Evolutionary conservation across 768 basidiomycete species (phyloP).

Genomic region (Lyophyllum semitale): DNA sequence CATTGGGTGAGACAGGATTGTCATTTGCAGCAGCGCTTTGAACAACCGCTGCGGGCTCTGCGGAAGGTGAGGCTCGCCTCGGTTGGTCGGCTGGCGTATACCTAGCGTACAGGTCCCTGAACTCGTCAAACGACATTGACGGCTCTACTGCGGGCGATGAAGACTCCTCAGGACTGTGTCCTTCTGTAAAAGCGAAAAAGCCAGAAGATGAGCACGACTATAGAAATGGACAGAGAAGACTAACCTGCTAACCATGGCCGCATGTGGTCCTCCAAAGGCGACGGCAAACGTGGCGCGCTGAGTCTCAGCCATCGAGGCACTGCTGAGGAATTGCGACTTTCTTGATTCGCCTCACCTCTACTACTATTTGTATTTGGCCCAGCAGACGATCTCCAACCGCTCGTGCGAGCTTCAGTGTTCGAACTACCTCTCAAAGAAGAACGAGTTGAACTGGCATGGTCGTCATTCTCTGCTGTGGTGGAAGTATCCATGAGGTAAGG

Average conservation of each 20-base stretch:
- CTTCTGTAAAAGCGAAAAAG: neutral
- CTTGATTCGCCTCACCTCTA: neutral
- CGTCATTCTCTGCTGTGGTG: neutral
- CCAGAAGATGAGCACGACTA: neutral
- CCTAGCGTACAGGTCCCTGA: neutral
- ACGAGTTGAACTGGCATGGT: neutral
- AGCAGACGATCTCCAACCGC: slow-evolving; percentile 5
- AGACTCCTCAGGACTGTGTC: neutral
- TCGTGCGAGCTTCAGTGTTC: neutral
- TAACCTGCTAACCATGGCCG: slow-evolving; percentile 2
- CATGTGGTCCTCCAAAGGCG: slow-evolving; percentile 9
- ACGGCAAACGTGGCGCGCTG: neutral
- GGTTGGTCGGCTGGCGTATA: neutral
- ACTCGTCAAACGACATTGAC: neutral
- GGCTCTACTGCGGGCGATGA: neutral
- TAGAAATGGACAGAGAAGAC: neutral
- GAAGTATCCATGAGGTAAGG: slow-evolving; percentile 8
- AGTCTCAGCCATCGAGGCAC: slow-evolving; percentile 3
- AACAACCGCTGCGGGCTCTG: neutral
- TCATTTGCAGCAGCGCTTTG: neutral
- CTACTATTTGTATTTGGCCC: neutral
- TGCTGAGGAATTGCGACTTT: neutral
- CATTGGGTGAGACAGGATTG: neutral
- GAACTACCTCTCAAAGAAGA: neutral
- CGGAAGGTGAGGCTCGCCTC: neutral